phyloP scores from a whole-genome alignment of 2,329 filamentous ascomycete species.

The Fusarium sp. region DNA sequence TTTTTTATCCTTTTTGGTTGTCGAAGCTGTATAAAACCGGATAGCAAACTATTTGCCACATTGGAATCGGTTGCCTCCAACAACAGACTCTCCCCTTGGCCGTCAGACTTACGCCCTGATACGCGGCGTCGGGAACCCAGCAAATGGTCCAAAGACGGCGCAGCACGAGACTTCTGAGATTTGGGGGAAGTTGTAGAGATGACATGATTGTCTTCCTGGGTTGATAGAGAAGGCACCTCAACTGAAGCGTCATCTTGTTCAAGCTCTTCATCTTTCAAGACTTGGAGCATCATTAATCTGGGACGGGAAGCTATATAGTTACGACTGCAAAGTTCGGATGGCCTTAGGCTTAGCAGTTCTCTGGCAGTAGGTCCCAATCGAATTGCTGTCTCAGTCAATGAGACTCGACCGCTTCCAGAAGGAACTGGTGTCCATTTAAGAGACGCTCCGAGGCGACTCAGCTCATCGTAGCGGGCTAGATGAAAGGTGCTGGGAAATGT shows the following conservation, averaged over 20 bases:
- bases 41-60: conserved; percentile 48
- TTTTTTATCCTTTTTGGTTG: conserved; percentile 44
- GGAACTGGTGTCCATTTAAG: conserved; percentile 47
- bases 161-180: background rate
- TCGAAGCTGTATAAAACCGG: conserved; percentile 50
- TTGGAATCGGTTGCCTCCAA: conserved; percentile 31
- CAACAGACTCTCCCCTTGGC: conserved; percentile 12
- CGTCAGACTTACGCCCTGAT: conserved; percentile 4
- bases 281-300: conserved; percentile 22
- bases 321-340: conserved; percentile 28
- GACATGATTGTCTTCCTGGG: background rate
- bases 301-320: conserved; percentile 20
- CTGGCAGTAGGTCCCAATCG: conserved; percentile 4
- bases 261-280: conserved; percentile 41
- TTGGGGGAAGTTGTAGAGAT: background rate
- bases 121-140: background rate
- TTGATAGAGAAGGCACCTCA: no score
- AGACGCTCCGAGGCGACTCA: conserved; percentile 25
- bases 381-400: conserved; percentile 29
- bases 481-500: background rate
- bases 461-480: background rate
- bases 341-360: conserved; percentile 29
- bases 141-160: conserved; percentile 6
- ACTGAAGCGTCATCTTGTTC: conserved; percentile 20
- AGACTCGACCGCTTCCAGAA: background rate